Base-by-base conservation (phyloP, 495 filamentous ascomycete species). In the Cladorrhinum samala region DNA sequence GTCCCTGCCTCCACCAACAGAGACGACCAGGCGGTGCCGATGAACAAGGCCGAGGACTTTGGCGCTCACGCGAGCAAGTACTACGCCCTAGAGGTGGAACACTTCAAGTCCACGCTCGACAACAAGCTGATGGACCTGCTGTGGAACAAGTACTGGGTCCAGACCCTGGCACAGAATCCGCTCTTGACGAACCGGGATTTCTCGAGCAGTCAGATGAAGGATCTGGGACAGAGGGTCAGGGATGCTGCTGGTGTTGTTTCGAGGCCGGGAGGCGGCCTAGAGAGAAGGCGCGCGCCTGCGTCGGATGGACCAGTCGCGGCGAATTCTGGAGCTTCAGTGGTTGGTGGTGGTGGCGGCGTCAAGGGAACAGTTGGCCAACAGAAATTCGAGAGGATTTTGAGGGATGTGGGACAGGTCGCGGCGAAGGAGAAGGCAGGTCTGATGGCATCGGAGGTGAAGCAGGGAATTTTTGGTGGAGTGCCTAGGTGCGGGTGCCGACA, bases 111-210 rank as follows among this genome's bases (percentile, higher is more conserved):
- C 50, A 85, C 86, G 3, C 84, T 99, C 25, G 94, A 99, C 66
- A 77, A 82, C 1, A 83, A 88, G 55, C 75, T 97, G 24, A 74
- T 99, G 5, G 89, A 91, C 57, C 77, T 88, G 40, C 77, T 99
- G 48, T 99, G 94, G 94, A 96, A 95, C 69, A 99, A 99, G 67
- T 99, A 99, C 73, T 99, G 94, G 94, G 92, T 97, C 20, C 84
- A 90, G 53, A 99, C 94, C 20, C 80, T 99, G n/a, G 91, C 88
- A n/a, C 88, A 95, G 65, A 91, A 82, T 58, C 92, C 94, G 41
- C 78, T 97, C 9, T 85, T 95, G 57, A 88, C 89, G 40, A 96
- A 96, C 60, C 86, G 92, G 56, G 93, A 96, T 55, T 99, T 89
- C 65, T 83, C 83, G 47, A 94, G 84, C 59, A 92, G 90, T 67